These are phyloP conservation scores for Spiromastix sp. DNA, from an alignment of 2,329 filamentous ascomycete genomes.

Conservation along the genomic window DNA sequence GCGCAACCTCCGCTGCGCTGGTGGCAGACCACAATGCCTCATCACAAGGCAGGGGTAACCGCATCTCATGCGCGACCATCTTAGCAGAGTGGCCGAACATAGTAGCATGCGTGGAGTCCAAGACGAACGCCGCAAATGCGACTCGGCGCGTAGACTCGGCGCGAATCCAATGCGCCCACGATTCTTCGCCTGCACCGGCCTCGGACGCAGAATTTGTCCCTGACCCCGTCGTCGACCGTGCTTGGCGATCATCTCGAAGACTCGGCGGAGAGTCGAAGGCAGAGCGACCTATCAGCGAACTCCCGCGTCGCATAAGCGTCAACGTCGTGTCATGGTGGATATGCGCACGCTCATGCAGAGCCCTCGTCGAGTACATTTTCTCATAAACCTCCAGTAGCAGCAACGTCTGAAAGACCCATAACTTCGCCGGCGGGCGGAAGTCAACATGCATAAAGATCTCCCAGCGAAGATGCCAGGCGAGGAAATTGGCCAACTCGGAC, in stretches of 20 bases:
- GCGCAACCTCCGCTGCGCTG: constrained; percentile 73
- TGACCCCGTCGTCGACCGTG: constrained; percentile 26
- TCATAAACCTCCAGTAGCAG: constrained; percentile 87
- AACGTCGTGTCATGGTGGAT: constrained; percentile 95
- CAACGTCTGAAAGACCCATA: constrained; percentile 92
- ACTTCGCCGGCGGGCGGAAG: constrained; percentile 81
- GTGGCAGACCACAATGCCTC: constrained; percentile 87
- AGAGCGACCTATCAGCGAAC: constrained; percentile 78
- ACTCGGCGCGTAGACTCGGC: constrained; percentile 82
- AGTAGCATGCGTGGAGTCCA: constrained; percentile 91
- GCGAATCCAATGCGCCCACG: constrained; percentile 94
- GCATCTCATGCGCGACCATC: constrained; percentile 95
- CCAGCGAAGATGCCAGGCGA: constrained; percentile 91
- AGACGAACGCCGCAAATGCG: constrained; percentile 87
- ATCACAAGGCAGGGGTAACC: constrained; percentile 81
- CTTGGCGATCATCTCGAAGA: constrained; percentile 50
- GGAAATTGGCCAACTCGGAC: constrained; percentile 76
- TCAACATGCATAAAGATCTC: constrained; percentile 87
- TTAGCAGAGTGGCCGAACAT: constrained; percentile 97
- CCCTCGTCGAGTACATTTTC: constrained; percentile 92
- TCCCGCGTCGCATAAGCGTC: constrained; percentile 86
- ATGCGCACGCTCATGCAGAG: constrained; percentile 85
- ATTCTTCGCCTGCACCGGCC: constrained; percentile 68
- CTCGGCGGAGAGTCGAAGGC: constrained; percentile 76
- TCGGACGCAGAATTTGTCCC: constrained; percentile 43